Conservation (phyloP, 805 yeast genomes). For the Candida maris region DNA sequence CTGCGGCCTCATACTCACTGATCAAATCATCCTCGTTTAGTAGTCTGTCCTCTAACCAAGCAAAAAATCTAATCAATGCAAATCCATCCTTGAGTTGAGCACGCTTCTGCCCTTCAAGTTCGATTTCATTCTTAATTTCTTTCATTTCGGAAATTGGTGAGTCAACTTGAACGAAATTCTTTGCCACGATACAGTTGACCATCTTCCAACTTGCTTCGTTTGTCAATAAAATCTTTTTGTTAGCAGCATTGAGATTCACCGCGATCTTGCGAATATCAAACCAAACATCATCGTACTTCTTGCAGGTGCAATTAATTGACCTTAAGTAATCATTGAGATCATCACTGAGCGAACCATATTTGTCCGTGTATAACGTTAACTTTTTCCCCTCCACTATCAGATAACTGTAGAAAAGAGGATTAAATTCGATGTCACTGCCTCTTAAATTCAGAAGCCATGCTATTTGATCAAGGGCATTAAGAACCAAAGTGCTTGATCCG, state of each 20-base stretch:
- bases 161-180: conserved; percentile 38
- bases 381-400: conserved; percentile 41
- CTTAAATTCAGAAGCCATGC: conserved; percentile 90
- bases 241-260: conserved; percentile 15
- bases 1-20: conserved; percentile 65
- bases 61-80: conserved; percentile 49
- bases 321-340: conserved; percentile 38
- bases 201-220: conserved; percentile 66
- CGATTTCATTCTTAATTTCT: conserved; percentile 47
- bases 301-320: conserved; percentile 40
- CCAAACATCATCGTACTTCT: conserved; percentile 46
- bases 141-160: conserved; percentile 59
- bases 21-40: conserved; percentile 41
- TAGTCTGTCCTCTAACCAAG: conserved; percentile 55
- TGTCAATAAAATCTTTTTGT: conserved; percentile 46
- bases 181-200: conserved; percentile 43
- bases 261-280: conserved; percentile 38
- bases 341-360: conserved; percentile 10
- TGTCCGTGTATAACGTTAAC: conserved; percentile 41
- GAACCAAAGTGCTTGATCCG: conserved; percentile 29
- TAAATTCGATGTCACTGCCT: conserved; percentile 48
- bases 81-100: conserved; percentile 59
- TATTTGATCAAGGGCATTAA: conserved; percentile 70
- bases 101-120: conserved; percentile 45
- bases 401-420: conserved; percentile 52